phyloP scores from a whole-genome alignment of 768 basidiomycete genomes.

The Sutorius australiensis region DNA sequence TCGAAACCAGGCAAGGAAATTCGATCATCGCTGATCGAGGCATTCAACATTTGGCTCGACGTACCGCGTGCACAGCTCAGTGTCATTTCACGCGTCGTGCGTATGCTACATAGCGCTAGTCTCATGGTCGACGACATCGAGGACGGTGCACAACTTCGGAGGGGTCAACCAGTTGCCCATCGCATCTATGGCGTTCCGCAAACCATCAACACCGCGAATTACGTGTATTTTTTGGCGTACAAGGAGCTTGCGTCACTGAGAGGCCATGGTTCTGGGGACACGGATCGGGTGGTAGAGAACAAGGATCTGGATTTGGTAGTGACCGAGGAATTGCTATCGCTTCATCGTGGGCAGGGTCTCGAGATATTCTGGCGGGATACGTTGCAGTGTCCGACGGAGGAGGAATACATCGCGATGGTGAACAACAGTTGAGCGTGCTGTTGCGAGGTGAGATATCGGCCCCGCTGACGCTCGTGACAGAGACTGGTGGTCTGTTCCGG shows the following conservation, averaged over 20 bases:
- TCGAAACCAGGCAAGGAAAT: conserved; percentile 92
- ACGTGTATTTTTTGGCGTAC: conserved; percentile 93
- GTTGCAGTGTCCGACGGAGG: conserved; percentile 86
- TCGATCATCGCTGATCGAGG: conserved; percentile 79
- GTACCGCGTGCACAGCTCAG: conserved; percentile 70
- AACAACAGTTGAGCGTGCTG: conserved; percentile 69
- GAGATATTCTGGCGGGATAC: conserved; percentile 95
- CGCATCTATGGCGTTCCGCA: conserved; percentile 96
- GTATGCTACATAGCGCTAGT: conserved; percentile 93
- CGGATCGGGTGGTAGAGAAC: conserved; percentile 50
- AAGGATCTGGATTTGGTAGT: conserved; percentile 59
- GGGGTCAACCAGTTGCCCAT: conserved; percentile 87
- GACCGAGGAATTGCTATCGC: conserved; percentile 62
- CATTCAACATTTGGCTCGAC: conserved; percentile 90
- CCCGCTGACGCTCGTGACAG: conserved; percentile 38
- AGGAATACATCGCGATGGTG: conserved; percentile 94
- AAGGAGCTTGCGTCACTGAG: conserved; percentile 55
- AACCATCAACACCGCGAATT: conserved; percentile 96
- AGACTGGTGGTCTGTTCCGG: conserved; percentile 91
- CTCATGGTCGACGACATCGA: conserved; percentile 96
- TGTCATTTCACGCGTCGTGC: conserved; percentile 77
- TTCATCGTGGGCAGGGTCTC: conserved; percentile 93
- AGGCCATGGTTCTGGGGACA: not conserved
- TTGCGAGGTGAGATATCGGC: conserved; percentile 58
- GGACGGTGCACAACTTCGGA: conserved; percentile 80